Percentiles rank a stretch among this genome's conserved stretches.
Conservation (phyloP, 805 yeast genomes). For the Sugiyamaella valdiviana region DNA sequence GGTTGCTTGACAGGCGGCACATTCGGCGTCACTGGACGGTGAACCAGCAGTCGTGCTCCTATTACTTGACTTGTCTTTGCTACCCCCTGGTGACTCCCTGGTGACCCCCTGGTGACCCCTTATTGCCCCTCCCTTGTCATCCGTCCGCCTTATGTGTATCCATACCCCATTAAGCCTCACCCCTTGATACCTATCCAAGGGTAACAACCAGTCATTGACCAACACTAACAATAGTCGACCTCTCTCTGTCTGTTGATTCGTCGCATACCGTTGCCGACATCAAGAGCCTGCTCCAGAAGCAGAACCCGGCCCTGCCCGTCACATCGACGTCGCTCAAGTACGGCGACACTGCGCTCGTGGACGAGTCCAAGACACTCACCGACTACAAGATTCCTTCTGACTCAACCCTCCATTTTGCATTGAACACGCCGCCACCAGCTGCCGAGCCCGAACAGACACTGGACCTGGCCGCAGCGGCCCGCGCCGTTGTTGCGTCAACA, state of each 20-base stretch:
- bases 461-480: too few species aligned
- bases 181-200: too few species aligned
- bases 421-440: conserved; percentile 12
- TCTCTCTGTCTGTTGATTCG: conserved; percentile 19
- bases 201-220: not conserved
- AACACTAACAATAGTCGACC: not conserved
- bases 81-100: too few species aligned
- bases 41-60: too few species aligned
- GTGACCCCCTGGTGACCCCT: too few species aligned
- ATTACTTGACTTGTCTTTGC: too few species aligned
- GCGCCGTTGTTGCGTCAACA: conserved; percentile 20
- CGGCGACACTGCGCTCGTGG: conserved; percentile 26
- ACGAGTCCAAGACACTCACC: conserved; percentile 27
- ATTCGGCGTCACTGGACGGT: too few species aligned
- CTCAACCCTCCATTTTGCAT: conserved; percentile 27
- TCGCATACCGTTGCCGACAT: conserved; percentile 30
- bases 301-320: conserved; percentile 23
- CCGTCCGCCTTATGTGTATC: too few species aligned
- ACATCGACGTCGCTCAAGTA: conserved; percentile 26
- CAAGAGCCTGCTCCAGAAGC: conserved; percentile 27
- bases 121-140: too few species aligned
- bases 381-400: conserved; percentile 25
- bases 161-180: not conserved
- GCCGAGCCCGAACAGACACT: conserved; percentile 3
- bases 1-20: too few species aligned